Conservation (phyloP, 2,329 filamentous ascomycete genomes). For the Trichophyton benhamiae region DNA sequence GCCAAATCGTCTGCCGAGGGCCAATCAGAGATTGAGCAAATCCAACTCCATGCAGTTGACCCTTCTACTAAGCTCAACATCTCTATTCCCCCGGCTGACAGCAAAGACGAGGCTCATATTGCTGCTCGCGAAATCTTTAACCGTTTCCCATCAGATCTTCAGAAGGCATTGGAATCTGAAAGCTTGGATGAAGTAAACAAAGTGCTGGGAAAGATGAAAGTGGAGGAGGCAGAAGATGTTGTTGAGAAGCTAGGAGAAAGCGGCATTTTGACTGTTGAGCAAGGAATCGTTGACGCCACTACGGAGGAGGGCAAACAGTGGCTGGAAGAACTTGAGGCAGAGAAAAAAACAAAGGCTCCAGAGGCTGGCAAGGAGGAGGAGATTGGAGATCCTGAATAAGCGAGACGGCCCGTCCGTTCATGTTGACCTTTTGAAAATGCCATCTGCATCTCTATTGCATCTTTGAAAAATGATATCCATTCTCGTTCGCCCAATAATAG, state of each 20-base stretch:
- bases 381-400: conserved; percentile 26
- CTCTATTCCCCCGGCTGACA: conserved; percentile 57
- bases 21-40: conserved; percentile 69
- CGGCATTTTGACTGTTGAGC: conserved; percentile 78
- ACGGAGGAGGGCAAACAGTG: conserved; percentile 72
- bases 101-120: conserved; percentile 50
- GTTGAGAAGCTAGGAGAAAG: conserved; percentile 71
- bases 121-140: conserved; percentile 67
- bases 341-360: conserved; percentile 24
- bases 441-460: neutral
- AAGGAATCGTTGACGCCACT: conserved; percentile 89
- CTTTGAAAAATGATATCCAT: neutral
- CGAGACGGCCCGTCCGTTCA: neutral
- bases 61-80: conserved; percentile 88
- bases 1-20: conserved; percentile 45
- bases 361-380: conserved; percentile 16
- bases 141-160: conserved; percentile 66
- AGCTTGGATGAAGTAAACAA: conserved; percentile 79
- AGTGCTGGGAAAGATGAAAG: conserved; percentile 75
- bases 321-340: conserved; percentile 60
- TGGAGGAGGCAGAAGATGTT: conserved; percentile 75
- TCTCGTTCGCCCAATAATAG: neutral
- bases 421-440: neutral
- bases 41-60: conserved; percentile 92
- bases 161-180: conserved; percentile 73